phyloP scores from a whole-genome alignment of 179 eudicot species.

The Actinidia polygama region DNA sequence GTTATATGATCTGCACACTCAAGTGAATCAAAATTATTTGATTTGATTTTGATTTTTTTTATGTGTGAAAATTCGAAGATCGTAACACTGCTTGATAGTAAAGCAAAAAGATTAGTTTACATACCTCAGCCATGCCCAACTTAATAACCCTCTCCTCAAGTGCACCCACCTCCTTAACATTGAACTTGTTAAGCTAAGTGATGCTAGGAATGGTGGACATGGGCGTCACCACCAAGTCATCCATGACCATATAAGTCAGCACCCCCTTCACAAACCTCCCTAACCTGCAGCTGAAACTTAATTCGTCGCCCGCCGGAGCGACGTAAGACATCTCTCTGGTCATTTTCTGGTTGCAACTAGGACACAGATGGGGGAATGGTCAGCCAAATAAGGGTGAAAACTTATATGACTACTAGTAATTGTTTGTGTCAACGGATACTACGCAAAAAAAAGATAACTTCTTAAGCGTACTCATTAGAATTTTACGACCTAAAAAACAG shows the following conservation, averaged over 20 bases:
- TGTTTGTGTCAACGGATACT: too few relatives aligned
- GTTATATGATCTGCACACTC: too few relatives aligned
- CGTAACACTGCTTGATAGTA: too few relatives aligned
- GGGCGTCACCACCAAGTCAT: constrained; percentile 23
- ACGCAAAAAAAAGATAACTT: too few relatives aligned
- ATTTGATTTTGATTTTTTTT: too few relatives aligned
- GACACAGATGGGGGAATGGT: constrained; percentile 3
- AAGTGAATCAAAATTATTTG: too few relatives aligned
- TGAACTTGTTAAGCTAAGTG: constrained; percentile 23
- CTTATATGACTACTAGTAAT: neutral
- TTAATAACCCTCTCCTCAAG: constrained; percentile 2
- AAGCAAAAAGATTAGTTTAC: too few relatives aligned
- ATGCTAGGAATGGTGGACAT: constrained; percentile 18
- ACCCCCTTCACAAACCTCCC: constrained; percentile 1
- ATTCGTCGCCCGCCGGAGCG: neutral
- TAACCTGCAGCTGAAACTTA: neutral
- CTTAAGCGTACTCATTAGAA: too few relatives aligned
- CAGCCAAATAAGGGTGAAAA: neutral
- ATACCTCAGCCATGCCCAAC: too few relatives aligned
- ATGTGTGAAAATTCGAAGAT: too few relatives aligned
- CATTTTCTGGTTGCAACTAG: neutral
- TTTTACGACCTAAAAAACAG: too few relatives aligned
- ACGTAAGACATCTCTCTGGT: neutral
- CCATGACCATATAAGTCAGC: constrained; percentile 21
- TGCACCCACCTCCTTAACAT: constrained; percentile 24